Percentiles rank a stretch among this genome's conserved stretches.
phyloP scores from a whole-genome alignment of 2,329 filamentous ascomycete species.

The Cercospora zeae-maydis region DNA sequence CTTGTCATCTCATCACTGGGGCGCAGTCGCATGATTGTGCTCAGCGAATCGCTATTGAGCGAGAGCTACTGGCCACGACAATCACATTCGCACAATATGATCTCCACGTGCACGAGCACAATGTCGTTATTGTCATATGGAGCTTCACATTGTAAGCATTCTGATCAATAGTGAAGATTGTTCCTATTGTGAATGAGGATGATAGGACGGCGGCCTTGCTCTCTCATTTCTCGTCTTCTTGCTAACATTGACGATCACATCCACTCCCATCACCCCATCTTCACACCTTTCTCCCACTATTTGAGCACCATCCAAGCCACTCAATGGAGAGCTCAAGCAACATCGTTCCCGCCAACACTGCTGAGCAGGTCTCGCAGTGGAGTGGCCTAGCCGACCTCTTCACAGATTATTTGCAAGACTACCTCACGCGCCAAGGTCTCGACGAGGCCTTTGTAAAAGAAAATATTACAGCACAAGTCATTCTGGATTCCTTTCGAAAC shows the following conservation, averaged over 20 bases:
- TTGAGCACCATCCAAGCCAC: background rate
- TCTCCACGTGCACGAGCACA: background rate
- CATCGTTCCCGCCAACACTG: background rate
- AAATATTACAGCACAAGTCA: background rate
- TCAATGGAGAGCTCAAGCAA: background rate
- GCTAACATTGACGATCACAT: background rate
- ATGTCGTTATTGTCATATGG: background rate
- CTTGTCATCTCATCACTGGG: background rate
- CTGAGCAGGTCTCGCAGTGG: slow-evolving; percentile 7
- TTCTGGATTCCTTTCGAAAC: background rate
- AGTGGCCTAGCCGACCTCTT: background rate
- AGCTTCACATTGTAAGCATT: background rate
- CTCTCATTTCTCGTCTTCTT: background rate
- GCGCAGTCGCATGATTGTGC: background rate
- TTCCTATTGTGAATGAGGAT: background rate
- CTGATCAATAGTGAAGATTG: background rate
- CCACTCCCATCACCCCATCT: background rate
- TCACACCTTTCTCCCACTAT: background rate
- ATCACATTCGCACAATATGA: background rate
- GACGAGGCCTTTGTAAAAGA: background rate
- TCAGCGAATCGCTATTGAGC: background rate
- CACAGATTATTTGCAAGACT: background rate
- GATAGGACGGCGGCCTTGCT: background rate
- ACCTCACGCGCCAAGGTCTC: background rate
- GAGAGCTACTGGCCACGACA: background rate